Conservation (phyloP, 352 stramenopile genomes). For the Pythium dissotocum region DNA sequence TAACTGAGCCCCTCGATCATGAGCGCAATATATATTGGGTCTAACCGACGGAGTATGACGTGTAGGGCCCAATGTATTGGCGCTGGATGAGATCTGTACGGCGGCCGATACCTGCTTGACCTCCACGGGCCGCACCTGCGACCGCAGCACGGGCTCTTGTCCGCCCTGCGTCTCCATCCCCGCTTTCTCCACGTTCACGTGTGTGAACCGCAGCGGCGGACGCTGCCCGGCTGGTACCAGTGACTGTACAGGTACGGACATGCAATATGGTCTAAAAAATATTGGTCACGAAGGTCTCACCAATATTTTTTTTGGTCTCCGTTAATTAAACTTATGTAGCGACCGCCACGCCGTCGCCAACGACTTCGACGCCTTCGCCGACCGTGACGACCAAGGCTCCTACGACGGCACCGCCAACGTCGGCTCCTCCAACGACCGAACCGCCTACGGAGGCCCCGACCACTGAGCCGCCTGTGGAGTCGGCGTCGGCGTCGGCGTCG, state of each 20-base stretch:
- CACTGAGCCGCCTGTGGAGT: neutral
- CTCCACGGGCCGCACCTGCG: neutral
- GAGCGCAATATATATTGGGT: no score
- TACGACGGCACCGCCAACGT: neutral
- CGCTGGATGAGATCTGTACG: neutral
- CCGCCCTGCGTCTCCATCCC: neutral
- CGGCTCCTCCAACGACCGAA: conserved; percentile 1
- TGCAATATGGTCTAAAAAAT: neutral
- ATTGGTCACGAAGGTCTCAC: neutral
- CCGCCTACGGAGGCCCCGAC: neutral
- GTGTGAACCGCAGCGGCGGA: neutral
- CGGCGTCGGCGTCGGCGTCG: neutral
- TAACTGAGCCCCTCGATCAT: neutral
- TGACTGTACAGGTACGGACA: neutral
- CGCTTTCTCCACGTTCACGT: neutral
- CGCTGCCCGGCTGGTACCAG: neutral
- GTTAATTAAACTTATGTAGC: neutral
- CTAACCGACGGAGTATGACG: neutral
- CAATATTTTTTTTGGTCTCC: no score
- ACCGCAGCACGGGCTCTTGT: neutral
- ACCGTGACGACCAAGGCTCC: neutral
- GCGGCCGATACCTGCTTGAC: neutral
- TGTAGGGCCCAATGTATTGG: neutral
- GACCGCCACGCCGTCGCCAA: neutral
- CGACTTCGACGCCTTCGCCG: neutral